Conservation (phyloP, 441 rosid species). For the Aquilaria agallochum region DNA sequence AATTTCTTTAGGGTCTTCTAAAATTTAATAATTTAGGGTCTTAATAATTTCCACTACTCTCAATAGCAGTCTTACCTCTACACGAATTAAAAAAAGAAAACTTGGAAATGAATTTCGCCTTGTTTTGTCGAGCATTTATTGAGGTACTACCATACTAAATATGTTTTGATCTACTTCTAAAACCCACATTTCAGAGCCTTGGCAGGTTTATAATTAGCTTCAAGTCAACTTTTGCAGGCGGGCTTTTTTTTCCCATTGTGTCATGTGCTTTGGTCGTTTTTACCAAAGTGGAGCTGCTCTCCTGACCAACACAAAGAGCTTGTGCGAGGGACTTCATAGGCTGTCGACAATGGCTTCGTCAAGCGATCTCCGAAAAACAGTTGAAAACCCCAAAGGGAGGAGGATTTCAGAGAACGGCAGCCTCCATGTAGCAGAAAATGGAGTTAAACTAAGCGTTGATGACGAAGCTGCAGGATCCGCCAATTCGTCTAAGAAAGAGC, state of each 20-base stretch:
- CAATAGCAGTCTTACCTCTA: too few relatives aligned
- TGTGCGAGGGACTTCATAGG: slow-evolving; percentile 53
- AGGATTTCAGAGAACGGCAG: slow-evolving; percentile 42
- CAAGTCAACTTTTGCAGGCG: slow-evolving; percentile 35
- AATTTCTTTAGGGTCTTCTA: too few relatives aligned
- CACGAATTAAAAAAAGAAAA: too few relatives aligned
- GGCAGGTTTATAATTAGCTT: not conserved
- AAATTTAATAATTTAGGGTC: too few relatives aligned
- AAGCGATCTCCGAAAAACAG: slow-evolving; percentile 46
- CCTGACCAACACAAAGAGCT: slow-evolving; percentile 67
- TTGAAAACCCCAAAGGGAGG: slow-evolving; percentile 30
- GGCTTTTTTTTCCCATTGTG: slow-evolving; percentile 63
- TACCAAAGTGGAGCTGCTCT: slow-evolving; percentile 73
- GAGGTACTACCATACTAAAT: slow-evolving; percentile 41
- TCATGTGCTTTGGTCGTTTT: slow-evolving; percentile 86
- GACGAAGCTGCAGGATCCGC: slow-evolving; percentile 17
- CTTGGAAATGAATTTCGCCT: slow-evolving; percentile 70
- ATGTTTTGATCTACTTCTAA: not conserved
- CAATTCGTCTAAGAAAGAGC: slow-evolving; percentile 24
- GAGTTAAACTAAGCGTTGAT: slow-evolving; percentile 32
- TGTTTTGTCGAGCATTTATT: slow-evolving; percentile 82
- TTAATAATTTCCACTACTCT: too few relatives aligned
- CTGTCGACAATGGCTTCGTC: slow-evolving; percentile 46
- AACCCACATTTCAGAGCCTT: slow-evolving; percentile 4
- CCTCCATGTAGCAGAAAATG: slow-evolving; percentile 33